These are phyloP conservation scores for Pseudogymnoascus sp. DNA, from an alignment of 2,329 filamentous ascomycete genomes.

Conservation along the genomic window DNA sequence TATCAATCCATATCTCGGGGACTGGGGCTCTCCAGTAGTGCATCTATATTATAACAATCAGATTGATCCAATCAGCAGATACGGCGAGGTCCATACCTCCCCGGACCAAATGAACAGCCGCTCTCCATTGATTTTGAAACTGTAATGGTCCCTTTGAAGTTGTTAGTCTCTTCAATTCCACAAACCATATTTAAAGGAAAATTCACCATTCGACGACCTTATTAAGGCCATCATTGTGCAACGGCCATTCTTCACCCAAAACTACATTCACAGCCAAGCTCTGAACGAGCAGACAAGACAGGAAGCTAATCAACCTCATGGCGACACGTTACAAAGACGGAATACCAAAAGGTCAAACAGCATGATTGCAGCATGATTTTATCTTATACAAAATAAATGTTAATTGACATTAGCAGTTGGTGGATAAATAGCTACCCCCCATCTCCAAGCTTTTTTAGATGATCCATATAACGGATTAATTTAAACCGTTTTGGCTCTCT, in stretches of 20 bases:
- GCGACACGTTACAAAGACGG: background rate
- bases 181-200: background rate
- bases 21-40: slow-evolving; percentile 45
- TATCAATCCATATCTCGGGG: slow-evolving; percentile 40
- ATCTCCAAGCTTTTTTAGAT: background rate
- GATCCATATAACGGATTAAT: slow-evolving; percentile 8
- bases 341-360: background rate
- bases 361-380: background rate
- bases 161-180: background rate
- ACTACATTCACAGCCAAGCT: background rate
- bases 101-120: slow-evolving; percentile 44
- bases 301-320: background rate
- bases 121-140: slow-evolving; percentile 42
- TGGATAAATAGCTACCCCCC: slow-evolving; percentile 5
- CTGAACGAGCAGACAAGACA: slow-evolving; percentile 1
- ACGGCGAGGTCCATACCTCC: slow-evolving; percentile 25
- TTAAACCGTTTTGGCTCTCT: background rate
- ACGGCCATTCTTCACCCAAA: slow-evolving; percentile 32
- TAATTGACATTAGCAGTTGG: slow-evolving; percentile 1
- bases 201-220: slow-evolving; percentile 36
- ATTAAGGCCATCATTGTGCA: slow-evolving; percentile 40
- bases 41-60: slow-evolving; percentile 23
- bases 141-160: slow-evolving; percentile 39
- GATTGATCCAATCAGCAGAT: too few relatives aligned
- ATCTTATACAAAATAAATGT: slow-evolving; percentile 1